phyloP scores from a whole-genome alignment of 768 basidiomycete species.

The Trametes elegans region DNA sequence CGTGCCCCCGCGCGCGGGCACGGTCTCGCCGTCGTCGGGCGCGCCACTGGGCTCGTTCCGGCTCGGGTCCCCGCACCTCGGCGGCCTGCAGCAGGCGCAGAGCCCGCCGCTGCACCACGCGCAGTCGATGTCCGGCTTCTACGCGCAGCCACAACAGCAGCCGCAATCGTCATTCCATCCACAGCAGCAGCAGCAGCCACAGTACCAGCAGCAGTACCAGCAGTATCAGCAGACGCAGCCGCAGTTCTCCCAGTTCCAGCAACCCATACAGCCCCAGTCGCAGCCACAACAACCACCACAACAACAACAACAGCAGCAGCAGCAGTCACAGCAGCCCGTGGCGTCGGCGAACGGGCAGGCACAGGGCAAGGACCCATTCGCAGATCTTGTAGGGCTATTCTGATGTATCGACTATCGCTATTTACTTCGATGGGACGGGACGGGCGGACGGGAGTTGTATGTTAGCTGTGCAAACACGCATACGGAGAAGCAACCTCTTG shows the following conservation, averaged over 20 bases:
- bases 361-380: conserved; percentile 73
- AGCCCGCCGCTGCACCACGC: not conserved
- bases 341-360: conserved; percentile 21
- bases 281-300: conserved; percentile 23
- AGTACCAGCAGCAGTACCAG: conserved; percentile 8
- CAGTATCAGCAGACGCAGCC: too few relatives aligned
- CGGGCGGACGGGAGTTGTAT: conserved; percentile 15
- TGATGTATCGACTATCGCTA: conserved; percentile 30
- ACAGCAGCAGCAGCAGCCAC: conserved; percentile 16
- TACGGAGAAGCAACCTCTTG: not conserved
- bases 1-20: conserved; percentile 1
- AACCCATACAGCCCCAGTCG: conserved; percentile 23
- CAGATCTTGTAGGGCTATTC: conserved; percentile 77
- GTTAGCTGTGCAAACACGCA: conserved; percentile 5
- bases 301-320: conserved; percentile 25
- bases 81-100: conserved; percentile 18
- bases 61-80: conserved; percentile 37
- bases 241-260: conserved; percentile 10
- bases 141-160: conserved; percentile 16
- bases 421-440: not conserved
- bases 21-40: conserved; percentile 8
- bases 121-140: not conserved
- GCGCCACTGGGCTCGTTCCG: conserved; percentile 22
- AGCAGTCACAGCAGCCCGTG: conserved; percentile 24
- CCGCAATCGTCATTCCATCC: conserved; percentile 18